These are phyloP conservation scores for Cystofilobasidium capitatum DNA, from an alignment of 768 basidiomycete species.

Conservation along the genomic window DNA sequence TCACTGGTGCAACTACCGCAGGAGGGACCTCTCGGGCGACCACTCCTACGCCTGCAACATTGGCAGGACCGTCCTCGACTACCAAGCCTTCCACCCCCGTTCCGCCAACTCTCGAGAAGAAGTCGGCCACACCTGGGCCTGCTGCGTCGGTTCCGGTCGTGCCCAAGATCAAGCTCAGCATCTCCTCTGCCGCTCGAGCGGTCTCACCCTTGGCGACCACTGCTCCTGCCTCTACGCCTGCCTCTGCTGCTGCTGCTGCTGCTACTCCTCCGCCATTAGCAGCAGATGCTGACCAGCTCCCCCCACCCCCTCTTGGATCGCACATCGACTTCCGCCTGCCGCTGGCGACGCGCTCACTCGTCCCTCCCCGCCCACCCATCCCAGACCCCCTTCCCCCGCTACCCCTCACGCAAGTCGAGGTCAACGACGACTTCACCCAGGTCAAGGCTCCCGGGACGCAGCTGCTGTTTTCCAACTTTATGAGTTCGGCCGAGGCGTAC, in stretches of 20 bases:
- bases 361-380: conserved; percentile 18
- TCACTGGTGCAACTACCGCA: background rate
- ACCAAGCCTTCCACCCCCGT: background rate
- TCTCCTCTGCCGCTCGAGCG: background rate
- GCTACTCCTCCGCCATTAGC: background rate
- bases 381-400: conserved; percentile 4
- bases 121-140: background rate
- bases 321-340: conserved; percentile 22
- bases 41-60: background rate
- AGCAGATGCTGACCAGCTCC: background rate
- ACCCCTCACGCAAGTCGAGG: conserved; percentile 55
- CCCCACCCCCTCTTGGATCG: background rate
- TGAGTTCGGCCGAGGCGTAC: conserved; percentile 80
- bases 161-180: conserved; percentile 24
- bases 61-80: background rate
- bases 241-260: background rate
- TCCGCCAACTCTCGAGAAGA: background rate
- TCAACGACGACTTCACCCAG: conserved; percentile 81
- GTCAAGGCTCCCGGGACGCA: conserved; percentile 57
- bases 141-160: background rate
- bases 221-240: background rate
- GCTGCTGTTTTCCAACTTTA: conserved; percentile 55
- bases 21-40: background rate
- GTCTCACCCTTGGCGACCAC: background rate
- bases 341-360: conserved; percentile 9